Evolutionary conservation across 148 eudicot species (phyloP), one percentile per base, ranked within the genome.

Genomic region (Camellia sinensis): DNA sequence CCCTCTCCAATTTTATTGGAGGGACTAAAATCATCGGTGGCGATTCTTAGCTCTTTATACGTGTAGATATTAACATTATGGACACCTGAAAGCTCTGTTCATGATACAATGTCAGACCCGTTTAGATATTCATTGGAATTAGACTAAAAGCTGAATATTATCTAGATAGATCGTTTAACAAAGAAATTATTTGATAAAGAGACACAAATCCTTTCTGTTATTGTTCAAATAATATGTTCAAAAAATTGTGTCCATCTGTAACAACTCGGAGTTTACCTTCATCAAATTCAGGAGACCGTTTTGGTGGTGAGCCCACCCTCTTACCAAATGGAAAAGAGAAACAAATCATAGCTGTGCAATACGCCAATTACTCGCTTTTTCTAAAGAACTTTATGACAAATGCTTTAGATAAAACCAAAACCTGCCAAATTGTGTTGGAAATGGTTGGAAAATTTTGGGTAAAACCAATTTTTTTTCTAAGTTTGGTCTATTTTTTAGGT

Each of bases 21-120:
- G n/a, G n/a, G n/a, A n/a, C n/a, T n/a, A n/a, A n/a, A n/a, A n/a
- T n/a, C n/a, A n/a, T n/a, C n/a, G n/a, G n/a, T n/a, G n/a, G n/a
- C n/a, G n/a, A n/a, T n/a, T n/a, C n/a, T n/a, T n/a, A n/a, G n/a
- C n/a, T n/a, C n/a, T n/a, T n/a, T n/a, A n/a, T n/a, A n/a, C n/a
- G n/a, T n/a, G n/a, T n/a, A n/a, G n/a, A n/a, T n/a, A 13, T 52
- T 73, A 45, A 82, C 84, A 80, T 84, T 80, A 46, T 78, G 71
- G 74, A 82, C 78, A 6, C 79, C 75, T 19, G 87, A 78, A 59
- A 88, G 74, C 80, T 88, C 88, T 88, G 87, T 62, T 77, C 37
- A 80, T n/a, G 21, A 76, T 56, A 77, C 70, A 73, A 70, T 46
- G 52, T 73, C 13, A 69, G 40, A 13, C 67, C 4, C 21, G 46